Base-by-base conservation (phyloP, 1,139 yeast genomes). In the Spencermartinsiella ligniputridi region DNA sequence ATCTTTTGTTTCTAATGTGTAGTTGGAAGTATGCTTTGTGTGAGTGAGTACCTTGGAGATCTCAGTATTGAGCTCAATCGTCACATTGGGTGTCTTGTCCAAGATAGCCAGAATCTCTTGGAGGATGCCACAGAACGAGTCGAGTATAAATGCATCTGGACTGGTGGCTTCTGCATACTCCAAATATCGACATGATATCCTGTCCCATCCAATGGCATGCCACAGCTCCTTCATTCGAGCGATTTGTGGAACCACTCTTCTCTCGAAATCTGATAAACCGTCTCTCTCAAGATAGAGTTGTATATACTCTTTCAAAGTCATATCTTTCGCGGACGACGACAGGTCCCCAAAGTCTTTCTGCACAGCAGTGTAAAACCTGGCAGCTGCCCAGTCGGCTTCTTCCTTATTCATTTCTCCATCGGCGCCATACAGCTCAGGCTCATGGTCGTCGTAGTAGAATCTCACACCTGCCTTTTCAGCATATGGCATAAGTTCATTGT, bases 171-270 rank as follows among this genome's bases (percentile, higher is more conserved):
- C 32, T 6, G 32, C 32, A n/a, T 53, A 96, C 69, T 1, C 96
- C 96, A 48, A 78, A 27, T 27, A 27, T 27, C 79, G 55, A 81
- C 83, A 46, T 78, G 86, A 62, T 81, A 74, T 12, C 39, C 40
- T 4, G 83, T 71, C 27, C 79, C 88, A 79, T 20, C 82, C 71
- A 21, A 82, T 68, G 0, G 95, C 96, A 59, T 79, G 85, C 92
- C 95, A 87, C 30, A 83, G 66, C 60, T 88, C 96, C 46, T 78
- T 60, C 48, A 71, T 71, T 52, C 95, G 66, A 30, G 76, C 63
- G 49, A 74, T 60, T 49, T 78, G 77, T 2, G 77, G 73, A 16
- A 80, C 72, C 49, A 71, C 70, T 32, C 61, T 58, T 24, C 70
- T 69, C 58, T 85, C 92, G 2, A 68, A 72, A 13, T 63, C 63